Base-by-base conservation (phyloP, 176 grass and related monocot genomes). In the Areca catechu region DNA sequence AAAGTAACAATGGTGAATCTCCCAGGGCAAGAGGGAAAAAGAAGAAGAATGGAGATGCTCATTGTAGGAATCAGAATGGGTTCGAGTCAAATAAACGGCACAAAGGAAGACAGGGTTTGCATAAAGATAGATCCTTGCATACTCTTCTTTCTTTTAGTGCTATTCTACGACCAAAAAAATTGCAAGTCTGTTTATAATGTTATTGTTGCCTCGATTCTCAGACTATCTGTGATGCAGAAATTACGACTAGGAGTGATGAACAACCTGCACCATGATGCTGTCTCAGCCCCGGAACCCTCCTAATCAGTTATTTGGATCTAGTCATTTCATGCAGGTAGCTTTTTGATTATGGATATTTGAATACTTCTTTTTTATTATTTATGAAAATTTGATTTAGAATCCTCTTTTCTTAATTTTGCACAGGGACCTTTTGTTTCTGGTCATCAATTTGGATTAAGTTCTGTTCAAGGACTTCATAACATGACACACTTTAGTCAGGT, bases 401-500 rank as follows among this genome's bases (percentile, higher is more conserved):
- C 34, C 2, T 43, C 49, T 67, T 54, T 49, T 54, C 53, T 53
- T 66, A 7, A 54, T 69, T 66, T 67, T 61, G 34, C 34, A 43
- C 66, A 95, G 90, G 76, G 79, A 24, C 78, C 85, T 0, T 89
- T 85, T 70, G 76, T 80, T 55, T 18, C 77, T 16, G 27, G 67
- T 50, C 86, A 90, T 69, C 90, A 95, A 66, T 89, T 83, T 20
- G 72, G 76, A 16, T 85, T 95, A 75, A 62, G 79, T 53, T 67
- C 85, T 61, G 62, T 95, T 22, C 90, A 95, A 63, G 90, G 85
- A 66, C 86, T 86, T 57, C 73, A 83, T 23, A 79, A 75, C 61
- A 86, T 95, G 53, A 55, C 82, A 4, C 82, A 86, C 28, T 89
- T 95, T 83, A 83, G 30, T 70, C 90, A 95, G 90, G 90, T 95